Evolutionary conservation across 2,329 filamentous ascomycete genomes (phyloP).

Genomic region (Aureobasidium namibiae): DNA sequence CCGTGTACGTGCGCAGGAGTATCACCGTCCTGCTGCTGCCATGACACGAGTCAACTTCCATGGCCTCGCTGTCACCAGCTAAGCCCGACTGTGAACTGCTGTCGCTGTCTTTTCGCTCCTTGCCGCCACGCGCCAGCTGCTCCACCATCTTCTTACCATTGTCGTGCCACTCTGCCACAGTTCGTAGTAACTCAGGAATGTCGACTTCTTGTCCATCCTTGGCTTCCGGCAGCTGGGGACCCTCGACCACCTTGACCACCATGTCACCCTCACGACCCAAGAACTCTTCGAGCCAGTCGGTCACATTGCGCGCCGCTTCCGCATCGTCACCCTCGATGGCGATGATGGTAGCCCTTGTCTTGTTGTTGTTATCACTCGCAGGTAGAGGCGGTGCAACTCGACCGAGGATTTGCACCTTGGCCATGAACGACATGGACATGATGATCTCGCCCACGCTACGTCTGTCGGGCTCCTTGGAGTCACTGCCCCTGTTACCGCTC

Average conservation of each 20-base stretch:
- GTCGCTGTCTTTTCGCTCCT: constrained; percentile 10
- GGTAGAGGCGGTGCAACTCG: constrained; percentile 64
- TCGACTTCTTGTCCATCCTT: constrained; percentile 27
- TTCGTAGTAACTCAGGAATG: constrained; percentile 53
- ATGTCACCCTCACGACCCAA: constrained; percentile 47
- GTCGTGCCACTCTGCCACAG: constrained; percentile 66
- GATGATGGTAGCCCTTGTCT: constrained; percentile 66
- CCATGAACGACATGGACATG: constrained; percentile 64
- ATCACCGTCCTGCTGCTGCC: constrained; percentile 50
- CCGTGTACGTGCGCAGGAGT: constrained; percentile 69
- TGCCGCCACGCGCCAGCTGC: constrained; percentile 24
- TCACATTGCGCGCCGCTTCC: constrained; percentile 56
- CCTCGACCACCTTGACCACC: constrained; percentile 41
- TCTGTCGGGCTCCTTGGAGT: constrained; percentile 37
- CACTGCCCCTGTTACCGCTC: background rate
- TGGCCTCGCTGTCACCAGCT: constrained; percentile 15
- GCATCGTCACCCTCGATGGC: constrained; percentile 69
- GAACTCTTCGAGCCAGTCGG: constrained; percentile 52
- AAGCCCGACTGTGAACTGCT: background rate
- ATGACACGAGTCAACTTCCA: constrained; percentile 18
- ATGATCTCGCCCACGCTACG: constrained; percentile 55
- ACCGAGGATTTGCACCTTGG: constrained; percentile 68
- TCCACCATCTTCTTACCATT: constrained; percentile 67
- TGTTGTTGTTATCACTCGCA: constrained; percentile 25
- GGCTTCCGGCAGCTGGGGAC: constrained; percentile 35